Percentiles rank a stretch among this genome's conserved stretches.
phyloP scores from a whole-genome alignment of 148 eudicot genomes.

The Linanthus parryae region DNA sequence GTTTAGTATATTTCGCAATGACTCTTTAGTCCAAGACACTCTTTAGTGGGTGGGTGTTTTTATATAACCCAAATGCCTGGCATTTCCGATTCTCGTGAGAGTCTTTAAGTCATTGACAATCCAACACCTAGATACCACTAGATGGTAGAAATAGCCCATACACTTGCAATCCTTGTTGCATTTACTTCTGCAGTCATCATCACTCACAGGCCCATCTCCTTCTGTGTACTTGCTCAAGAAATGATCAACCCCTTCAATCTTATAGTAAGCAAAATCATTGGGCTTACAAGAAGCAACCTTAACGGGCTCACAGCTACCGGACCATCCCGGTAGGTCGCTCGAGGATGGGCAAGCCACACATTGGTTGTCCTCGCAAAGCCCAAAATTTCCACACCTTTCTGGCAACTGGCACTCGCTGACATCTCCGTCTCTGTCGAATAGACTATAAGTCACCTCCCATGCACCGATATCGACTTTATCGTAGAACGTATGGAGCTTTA shows the following conservation, averaged over 20 bases:
- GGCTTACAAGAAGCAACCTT: conserved; percentile 23
- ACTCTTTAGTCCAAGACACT: too few species aligned
- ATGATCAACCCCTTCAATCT: conserved; percentile 53
- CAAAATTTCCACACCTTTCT: conserved; percentile 40
- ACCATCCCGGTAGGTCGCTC: conserved; percentile 47
- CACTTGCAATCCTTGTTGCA: conserved; percentile 62
- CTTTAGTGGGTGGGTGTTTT: too few species aligned
- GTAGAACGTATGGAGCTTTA: conserved; percentile 2
- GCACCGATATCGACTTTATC: conserved; percentile 2
- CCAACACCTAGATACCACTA: conserved; percentile 45
- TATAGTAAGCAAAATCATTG: conserved; percentile 33
- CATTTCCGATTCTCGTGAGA: conserved; percentile 26
- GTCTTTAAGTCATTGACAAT: conserved; percentile 50
- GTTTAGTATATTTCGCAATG: too few species aligned
- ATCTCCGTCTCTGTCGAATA: conserved; percentile 1
- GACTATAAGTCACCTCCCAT: conserved; percentile 6
- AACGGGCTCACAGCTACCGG: conserved; percentile 32
- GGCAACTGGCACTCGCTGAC: conserved; percentile 47
- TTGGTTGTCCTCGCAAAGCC: conserved; percentile 54
- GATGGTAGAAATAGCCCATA: conserved; percentile 44
- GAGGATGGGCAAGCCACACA: conserved; percentile 65
- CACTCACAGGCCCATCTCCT: conserved; percentile 34
- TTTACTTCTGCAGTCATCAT: conserved; percentile 22
- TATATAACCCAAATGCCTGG: conserved; percentile 34
- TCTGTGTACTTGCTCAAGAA: conserved; percentile 32